phyloP scores from a whole-genome alignment of 371 early-diverging fungal genomes.

The Mortierella polycephala region DNA sequence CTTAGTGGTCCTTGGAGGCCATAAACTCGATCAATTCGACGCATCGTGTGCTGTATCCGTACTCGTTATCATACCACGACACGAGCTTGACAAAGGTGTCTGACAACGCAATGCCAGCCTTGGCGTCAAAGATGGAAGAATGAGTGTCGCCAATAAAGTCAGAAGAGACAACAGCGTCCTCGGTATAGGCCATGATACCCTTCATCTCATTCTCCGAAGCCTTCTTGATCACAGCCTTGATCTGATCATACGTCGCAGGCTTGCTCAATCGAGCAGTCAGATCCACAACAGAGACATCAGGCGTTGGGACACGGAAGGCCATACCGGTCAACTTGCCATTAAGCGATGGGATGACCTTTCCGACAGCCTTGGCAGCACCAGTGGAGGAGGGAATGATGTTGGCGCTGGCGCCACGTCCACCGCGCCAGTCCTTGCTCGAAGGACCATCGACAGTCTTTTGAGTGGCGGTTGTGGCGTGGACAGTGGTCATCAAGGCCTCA shows the following conservation, averaged over 20 bases:
- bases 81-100: conserved; percentile 98
- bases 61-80: conserved; percentile 96
- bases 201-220: conserved; percentile 85
- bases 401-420: conserved; percentile 94
- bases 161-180: conserved; percentile 97
- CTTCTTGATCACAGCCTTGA: conserved; percentile 87
- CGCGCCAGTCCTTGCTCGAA: conserved; percentile 97
- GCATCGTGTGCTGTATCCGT: conserved; percentile 96
- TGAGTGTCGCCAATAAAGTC: conserved; percentile 95
- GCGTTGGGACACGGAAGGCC: conserved; percentile 98
- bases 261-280: conserved; percentile 93
- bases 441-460: conserved; percentile 99
- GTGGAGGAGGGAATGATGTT: conserved; percentile 99
- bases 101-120: conserved; percentile 97
- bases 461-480: conserved; percentile 99
- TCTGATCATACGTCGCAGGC: conserved; percentile 90
- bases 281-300: conserved; percentile 99
- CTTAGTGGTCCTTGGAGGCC: conserved; percentile 66
- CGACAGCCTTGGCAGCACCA: conserved; percentile 99
- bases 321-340: conserved; percentile 99
- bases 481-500: conserved; percentile 95
- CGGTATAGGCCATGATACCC: conserved; percentile 96
- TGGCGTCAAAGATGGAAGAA: conserved; percentile 97
- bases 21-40: conserved; percentile 87
- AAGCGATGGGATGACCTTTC: conserved; percentile 97